Evolutionary conservation across 2,329 filamentous ascomycete genomes (phyloP).

Genomic region (Ascochyta koolunga): DNA sequence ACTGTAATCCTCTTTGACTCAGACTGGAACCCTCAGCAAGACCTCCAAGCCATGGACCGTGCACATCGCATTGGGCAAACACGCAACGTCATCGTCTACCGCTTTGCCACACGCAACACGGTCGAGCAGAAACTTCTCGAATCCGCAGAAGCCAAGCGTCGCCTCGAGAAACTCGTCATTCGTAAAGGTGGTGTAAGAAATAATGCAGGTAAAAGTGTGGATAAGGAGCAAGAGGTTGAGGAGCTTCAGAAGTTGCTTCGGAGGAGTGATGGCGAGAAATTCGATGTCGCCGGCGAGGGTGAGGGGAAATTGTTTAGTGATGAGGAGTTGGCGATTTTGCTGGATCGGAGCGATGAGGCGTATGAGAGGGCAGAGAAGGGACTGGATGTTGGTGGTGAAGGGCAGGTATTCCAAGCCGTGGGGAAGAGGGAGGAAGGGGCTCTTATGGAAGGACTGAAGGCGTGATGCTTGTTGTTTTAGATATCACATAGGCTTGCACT

Average conservation of each 20-base stretch:
- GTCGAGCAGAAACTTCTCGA: conserved; percentile 88
- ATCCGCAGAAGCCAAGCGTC: conserved; percentile 87
- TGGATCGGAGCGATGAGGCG: conserved; percentile 73
- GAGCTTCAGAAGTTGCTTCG: conserved; percentile 55
- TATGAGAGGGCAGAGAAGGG: conserved; percentile 79
- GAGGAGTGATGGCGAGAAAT: conserved; percentile 71
- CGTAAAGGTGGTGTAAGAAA: conserved; percentile 77
- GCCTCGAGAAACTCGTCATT: conserved; percentile 93
- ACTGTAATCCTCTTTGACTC: conserved; percentile 91
- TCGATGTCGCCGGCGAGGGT: conserved; percentile 61
- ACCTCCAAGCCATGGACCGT: conserved; percentile 94
- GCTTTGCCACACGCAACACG: conserved; percentile 89
- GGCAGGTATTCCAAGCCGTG: conserved; percentile 71
- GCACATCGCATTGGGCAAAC: conserved; percentile 95
- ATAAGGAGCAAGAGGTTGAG: conserved; percentile 53
- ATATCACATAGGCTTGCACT: background rate
- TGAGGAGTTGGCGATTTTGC: conserved; percentile 76
- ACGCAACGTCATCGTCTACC: conserved; percentile 88
- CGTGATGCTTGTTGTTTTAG: conserved; percentile 18
- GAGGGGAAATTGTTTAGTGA: conserved; percentile 74
- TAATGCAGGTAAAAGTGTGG: conserved; percentile 56
- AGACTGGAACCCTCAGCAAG: conserved; percentile 96
- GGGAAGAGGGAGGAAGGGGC: conserved; percentile 71
- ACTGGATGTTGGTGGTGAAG: conserved; percentile 69
- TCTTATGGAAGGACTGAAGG: conserved; percentile 57